These are phyloP conservation scores for Mycotypha africana DNA, from an alignment of 371 early-diverging fungal species.

Conservation along the genomic window DNA sequence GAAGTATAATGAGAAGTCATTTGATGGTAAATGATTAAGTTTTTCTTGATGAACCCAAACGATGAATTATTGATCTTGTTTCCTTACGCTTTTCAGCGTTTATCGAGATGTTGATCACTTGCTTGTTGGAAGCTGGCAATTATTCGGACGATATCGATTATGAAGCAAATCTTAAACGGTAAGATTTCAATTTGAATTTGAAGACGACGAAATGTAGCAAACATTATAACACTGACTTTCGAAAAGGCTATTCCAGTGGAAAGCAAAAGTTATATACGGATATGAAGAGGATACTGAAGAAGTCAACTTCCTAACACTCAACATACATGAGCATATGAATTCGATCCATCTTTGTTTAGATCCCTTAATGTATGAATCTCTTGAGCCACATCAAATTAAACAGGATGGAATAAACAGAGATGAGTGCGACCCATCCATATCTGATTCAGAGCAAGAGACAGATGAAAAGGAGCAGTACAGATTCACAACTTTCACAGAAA, in stretches of 20 bases:
- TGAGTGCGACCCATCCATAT: too few species aligned
- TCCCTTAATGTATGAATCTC: conserved; percentile 31
- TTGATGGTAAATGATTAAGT: conserved; percentile 10
- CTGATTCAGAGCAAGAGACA: too few species aligned
- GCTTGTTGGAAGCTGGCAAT: conserved; percentile 14
- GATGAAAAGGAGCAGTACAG: conserved; percentile 4
- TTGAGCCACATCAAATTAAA: not conserved
- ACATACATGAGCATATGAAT: conserved; percentile 7
- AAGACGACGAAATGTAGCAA: too few species aligned
- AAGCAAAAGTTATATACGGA: conserved; percentile 16
- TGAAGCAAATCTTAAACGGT: too few species aligned
- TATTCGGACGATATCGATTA: conserved; percentile 2
- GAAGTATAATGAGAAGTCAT: conserved; percentile 15
- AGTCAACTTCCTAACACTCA: conserved; percentile 19
- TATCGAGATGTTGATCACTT: conserved; percentile 19
- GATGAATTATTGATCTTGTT: too few species aligned
- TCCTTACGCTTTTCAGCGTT: conserved; percentile 16
- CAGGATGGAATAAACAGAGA: too few species aligned
- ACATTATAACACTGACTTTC: too few species aligned
- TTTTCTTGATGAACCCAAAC: too few species aligned
- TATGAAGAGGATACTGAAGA: conserved; percentile 21
- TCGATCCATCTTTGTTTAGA: conserved; percentile 37
- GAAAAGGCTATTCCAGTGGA: conserved; percentile 17
- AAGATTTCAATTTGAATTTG: too few species aligned
- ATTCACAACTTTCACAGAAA: conserved; percentile 28